phyloP scores from a whole-genome alignment of 164 flowering plant genomes.

The Vitis amurensis region DNA sequence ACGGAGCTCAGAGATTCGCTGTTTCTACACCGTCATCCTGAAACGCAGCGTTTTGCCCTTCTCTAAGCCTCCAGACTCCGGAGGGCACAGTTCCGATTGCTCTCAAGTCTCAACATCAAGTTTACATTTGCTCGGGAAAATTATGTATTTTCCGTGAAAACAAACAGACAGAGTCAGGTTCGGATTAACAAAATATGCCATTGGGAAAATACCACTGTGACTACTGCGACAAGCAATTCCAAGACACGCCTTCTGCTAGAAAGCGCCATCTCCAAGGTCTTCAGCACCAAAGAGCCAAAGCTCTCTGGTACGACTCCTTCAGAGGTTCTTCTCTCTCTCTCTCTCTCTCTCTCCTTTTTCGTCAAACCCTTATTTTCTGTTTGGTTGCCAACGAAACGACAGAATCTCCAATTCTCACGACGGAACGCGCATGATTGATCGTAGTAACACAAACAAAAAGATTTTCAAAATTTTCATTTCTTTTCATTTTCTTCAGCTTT shows the following conservation, averaged over 20 bases:
- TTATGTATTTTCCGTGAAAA: no score
- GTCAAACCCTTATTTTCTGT: background rate
- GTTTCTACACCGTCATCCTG: no score
- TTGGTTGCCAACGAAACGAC: background rate
- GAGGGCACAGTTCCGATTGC: no score
- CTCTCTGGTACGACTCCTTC: conserved; percentile 76
- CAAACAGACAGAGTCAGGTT: no score
- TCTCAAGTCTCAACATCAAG: no score
- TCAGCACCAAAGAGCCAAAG: conserved; percentile 71
- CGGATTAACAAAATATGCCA: conserved; percentile 39
- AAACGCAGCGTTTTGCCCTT: no score
- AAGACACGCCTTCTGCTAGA: conserved; percentile 71
- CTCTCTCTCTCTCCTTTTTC: background rate
- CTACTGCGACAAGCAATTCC: conserved; percentile 92
- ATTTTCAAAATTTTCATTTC: background rate
- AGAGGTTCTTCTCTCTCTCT: conserved; percentile 22
- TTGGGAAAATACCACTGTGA: conserved; percentile 85
- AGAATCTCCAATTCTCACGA: background rate
- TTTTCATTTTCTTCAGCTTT: background rate
- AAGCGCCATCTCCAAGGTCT: conserved; percentile 80
- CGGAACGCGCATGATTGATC: no score
- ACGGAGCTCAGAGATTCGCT: no score
- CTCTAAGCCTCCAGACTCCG: no score
- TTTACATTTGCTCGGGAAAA: no score
- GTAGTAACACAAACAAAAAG: background rate